These are phyloP conservation scores for Gypsophila paniculata DNA, from an alignment of 179 eudicot species.

Conservation along the genomic window DNA sequence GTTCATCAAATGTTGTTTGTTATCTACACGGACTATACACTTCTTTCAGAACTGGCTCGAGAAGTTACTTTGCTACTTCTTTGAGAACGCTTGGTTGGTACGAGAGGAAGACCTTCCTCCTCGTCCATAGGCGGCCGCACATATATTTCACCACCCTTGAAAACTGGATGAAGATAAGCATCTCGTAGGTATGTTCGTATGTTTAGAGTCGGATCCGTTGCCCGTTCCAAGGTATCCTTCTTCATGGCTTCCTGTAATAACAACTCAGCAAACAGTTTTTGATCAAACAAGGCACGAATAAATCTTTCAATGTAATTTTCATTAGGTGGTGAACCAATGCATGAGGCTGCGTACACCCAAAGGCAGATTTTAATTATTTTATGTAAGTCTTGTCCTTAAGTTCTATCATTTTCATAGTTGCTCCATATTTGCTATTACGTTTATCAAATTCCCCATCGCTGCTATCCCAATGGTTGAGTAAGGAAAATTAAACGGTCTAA, in stretches of 20 bases:
- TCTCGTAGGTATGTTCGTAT: constrained; percentile 61
- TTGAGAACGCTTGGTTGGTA: constrained; percentile 71
- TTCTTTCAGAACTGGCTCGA: constrained; percentile 39
- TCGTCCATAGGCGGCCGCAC: constrained; percentile 36
- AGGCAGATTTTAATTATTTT: no score
- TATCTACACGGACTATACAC: constrained; percentile 24
- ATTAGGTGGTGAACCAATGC: no score
- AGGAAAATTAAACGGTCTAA: no score
- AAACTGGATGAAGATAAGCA: constrained; percentile 85
- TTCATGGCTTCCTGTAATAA: constrained; percentile 73
- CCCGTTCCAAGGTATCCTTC: constrained; percentile 81
- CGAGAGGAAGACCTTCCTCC: constrained; percentile 66
- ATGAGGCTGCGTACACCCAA: no score
- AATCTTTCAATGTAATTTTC: neutral
- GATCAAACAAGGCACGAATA: neutral
- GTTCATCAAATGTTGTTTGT: neutral
- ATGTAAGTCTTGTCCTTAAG: neutral
- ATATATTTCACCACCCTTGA: constrained; percentile 53
- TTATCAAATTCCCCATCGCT: no score
- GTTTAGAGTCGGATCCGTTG: constrained; percentile 73
- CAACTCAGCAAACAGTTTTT: neutral
- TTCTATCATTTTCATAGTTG: no score
- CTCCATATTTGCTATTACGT: no score
- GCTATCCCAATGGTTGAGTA: no score
- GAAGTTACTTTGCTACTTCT: constrained; percentile 51